Evolutionary conservation across 2,329 filamentous ascomycete genomes (phyloP).

Genomic region (Ascochyta clinopodiicola): DNA sequence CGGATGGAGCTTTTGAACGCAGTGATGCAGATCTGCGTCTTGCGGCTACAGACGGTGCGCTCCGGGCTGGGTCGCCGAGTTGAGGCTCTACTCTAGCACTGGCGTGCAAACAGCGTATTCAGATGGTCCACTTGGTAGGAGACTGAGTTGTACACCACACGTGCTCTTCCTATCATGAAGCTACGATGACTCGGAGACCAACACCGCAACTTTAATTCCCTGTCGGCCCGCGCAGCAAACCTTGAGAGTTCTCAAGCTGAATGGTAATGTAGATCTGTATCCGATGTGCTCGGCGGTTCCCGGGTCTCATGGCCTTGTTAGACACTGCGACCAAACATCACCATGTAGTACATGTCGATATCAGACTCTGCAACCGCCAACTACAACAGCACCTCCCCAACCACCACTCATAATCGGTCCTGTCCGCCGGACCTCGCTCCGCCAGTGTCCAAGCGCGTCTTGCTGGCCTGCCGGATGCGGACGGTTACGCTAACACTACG

Average conservation of each 20-base stretch:
- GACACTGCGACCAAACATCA: no score
- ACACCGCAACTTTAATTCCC: background rate
- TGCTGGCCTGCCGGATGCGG: slow-evolving; percentile 11
- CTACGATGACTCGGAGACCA: background rate
- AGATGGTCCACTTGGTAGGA: slow-evolving; percentile 5
- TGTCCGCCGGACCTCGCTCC: slow-evolving; percentile 1
- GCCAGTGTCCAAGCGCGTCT: background rate
- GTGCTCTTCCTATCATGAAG: slow-evolving; percentile 5
- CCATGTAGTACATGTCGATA: no score
- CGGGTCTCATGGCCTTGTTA: no score
- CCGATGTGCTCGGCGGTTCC: background rate
- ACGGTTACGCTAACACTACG: slow-evolving; percentile 6
- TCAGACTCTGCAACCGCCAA: no score
- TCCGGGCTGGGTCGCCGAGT: slow-evolving; percentile 1
- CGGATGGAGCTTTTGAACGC: no score
- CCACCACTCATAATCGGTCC: background rate
- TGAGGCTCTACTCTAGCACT: slow-evolving; percentile 13
- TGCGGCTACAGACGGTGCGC: slow-evolving; percentile 1
- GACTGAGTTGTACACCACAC: background rate
- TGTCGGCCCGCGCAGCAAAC: background rate
- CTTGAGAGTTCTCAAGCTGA: background rate
- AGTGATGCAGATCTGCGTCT: no score
- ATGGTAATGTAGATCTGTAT: background rate
- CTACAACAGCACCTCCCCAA: no score
- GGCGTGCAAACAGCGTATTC: background rate